Evolutionary conservation across 768 basidiomycete genomes (phyloP).

Genomic region (Chalciporus chontae): DNA sequence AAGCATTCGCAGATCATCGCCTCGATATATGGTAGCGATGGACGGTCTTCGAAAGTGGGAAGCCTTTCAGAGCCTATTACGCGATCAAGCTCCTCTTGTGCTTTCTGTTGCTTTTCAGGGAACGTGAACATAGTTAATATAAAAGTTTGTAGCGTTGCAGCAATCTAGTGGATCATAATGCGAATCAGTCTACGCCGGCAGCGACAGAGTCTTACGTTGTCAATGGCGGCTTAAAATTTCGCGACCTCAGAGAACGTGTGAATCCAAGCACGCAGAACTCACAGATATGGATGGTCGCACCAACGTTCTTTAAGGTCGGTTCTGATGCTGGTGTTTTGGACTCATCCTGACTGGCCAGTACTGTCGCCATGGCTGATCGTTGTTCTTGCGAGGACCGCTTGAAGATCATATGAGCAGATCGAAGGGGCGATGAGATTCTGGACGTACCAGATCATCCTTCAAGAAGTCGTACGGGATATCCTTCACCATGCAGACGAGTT

Average conservation of each 20-base stretch:
- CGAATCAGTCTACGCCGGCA: not conserved
- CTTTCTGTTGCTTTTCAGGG: constrained; percentile 15
- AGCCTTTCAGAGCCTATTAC: constrained; percentile 12
- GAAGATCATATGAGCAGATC: not conserved
- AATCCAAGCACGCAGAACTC: not conserved
- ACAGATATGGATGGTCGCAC: constrained; percentile 1
- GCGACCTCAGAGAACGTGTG: not conserved
- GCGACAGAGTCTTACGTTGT: not conserved
- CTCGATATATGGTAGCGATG: constrained; percentile 17
- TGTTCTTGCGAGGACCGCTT: not conserved
- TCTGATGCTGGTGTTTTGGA: not conserved
- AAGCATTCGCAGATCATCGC: constrained; percentile 10
- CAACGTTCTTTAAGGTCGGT: not conserved
- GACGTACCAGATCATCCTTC: constrained; percentile 42
- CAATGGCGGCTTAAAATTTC: not conserved
- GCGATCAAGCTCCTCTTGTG: constrained; percentile 16
- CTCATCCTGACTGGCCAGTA: not conserved
- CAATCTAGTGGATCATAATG: constrained; percentile 13
- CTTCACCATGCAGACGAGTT: not conserved
- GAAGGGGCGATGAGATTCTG: not conserved
- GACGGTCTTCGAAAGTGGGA: constrained; percentile 14
- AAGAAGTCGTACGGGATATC: constrained; percentile 38
- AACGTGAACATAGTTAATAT: constrained; percentile 15
- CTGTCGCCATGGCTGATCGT: not conserved
- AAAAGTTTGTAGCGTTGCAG: constrained; percentile 4